Evolutionary conservation across 495 filamentous ascomycete species (phyloP), one percentile per base, ranked within the genome.

Genomic region (Tuber magnatum): DNA sequence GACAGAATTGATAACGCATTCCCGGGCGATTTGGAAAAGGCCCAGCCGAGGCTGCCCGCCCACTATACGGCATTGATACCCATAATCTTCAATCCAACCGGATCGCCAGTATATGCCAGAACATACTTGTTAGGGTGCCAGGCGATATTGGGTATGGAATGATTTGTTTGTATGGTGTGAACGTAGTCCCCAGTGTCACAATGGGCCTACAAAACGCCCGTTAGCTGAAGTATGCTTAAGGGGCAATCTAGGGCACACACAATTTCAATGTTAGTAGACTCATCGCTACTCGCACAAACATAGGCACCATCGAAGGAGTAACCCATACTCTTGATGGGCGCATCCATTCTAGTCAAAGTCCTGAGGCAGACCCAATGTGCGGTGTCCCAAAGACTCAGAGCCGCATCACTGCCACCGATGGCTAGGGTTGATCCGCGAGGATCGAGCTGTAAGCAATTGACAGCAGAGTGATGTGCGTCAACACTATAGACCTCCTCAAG

Each of bases 111-210:
- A 86, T 97, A 97, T 20, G 94, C 95, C 71, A 99, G 82, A 86
- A 90, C 93, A 81, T 98, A 99, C 81, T 91, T 86, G 48, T 88
- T 92, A 6, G 95, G 95, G 83, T 97, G 94, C 94, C 94, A 99
- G 9, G 91, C 91, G 10, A 97, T 91, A 61, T 90, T 86, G 12
- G 91, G 89, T 72, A 86, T 86, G 42, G 88, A 82, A 76, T 87
- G 88, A 8, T 85, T 85, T 1, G 91, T 92, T 73, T 93, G 91
- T 72, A 97, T 87, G 16, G 87, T 93, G 78, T 94, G 90, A 12
- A 97, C 89, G 77, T 88, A 89, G 56, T 98, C 96, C 2, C 94
- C 96, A 0, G 90, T 92, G 82, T 98, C 96, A 3, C 91, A 90
- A 83, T 97, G 94, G 77, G 90, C 92, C 91, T 91, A 73, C 44